phyloP scores from a whole-genome alignment of 2,329 filamentous ascomycete species.

The Cladophialophora psammophila region DNA sequence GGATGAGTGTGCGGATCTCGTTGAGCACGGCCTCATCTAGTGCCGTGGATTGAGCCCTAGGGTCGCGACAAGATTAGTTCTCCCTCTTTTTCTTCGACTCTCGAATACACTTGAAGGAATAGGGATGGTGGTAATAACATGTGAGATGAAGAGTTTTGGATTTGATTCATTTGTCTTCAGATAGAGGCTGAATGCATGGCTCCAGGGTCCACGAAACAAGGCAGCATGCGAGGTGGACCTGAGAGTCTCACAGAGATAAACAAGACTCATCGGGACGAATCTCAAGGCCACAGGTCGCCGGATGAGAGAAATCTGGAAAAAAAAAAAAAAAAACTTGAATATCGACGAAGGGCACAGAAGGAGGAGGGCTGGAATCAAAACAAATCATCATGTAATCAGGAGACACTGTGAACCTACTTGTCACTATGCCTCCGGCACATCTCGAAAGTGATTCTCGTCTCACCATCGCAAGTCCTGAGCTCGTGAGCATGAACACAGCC shows the following conservation, averaged over 20 bases:
- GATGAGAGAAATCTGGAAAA: neutral
- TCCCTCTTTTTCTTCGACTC: neutral
- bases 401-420: constrained; percentile 17
- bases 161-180: neutral
- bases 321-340: neutral
- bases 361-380: neutral
- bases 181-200: neutral
- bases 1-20: constrained; percentile 23
- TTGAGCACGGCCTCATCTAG: constrained; percentile 20
- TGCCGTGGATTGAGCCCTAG: neutral
- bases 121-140: neutral
- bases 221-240: neutral
- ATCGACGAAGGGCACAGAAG: neutral
- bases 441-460: constrained; percentile 28
- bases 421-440: constrained; percentile 27
- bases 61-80: neutral
- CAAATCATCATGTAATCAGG: neutral
- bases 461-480: constrained; percentile 29
- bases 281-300: neutral
- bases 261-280: neutral
- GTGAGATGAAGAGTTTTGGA: neutral
- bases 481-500: constrained; percentile 31
- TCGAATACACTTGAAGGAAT: neutral
- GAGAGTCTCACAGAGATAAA: neutral
- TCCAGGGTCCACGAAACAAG: neutral